phyloP scores from a whole-genome alignment of 345 rosid species.

The Eucalyptus tenuipes region DNA sequence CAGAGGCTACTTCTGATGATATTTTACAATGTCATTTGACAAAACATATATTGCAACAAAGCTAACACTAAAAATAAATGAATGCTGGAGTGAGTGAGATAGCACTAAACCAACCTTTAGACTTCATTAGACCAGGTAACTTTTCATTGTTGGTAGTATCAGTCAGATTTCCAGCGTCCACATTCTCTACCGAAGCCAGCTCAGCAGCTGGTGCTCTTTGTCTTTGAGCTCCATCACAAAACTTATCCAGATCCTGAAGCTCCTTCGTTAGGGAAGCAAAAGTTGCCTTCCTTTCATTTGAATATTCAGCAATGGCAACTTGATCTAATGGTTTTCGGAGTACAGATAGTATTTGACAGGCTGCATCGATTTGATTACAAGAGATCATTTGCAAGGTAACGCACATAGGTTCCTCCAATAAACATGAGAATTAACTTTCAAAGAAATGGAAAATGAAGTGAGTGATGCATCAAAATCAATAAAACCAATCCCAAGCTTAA shows the following conservation, averaged over 20 bases:
- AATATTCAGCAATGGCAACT: constrained; percentile 1
- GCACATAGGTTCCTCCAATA: background rate
- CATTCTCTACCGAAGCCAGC: background rate
- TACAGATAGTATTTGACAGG: constrained; percentile 49
- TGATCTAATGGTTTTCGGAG: constrained; percentile 35
- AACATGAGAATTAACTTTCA: background rate
- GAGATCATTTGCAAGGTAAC: background rate
- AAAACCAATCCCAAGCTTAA: background rate
- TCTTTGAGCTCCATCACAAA: background rate
- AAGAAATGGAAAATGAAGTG: background rate
- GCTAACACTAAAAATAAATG: background rate
- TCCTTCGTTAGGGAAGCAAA: constrained; percentile 4
- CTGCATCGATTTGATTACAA: constrained; percentile 16
- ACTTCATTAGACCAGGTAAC: background rate
- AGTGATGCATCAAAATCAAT: background rate
- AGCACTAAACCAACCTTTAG: background rate
- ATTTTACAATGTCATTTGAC: background rate
- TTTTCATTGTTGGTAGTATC: background rate
- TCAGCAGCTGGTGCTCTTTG: background rate
- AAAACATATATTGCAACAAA: background rate
- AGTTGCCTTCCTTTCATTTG: background rate
- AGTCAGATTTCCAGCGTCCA: background rate
- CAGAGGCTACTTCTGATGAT: background rate
- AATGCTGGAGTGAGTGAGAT: background rate
- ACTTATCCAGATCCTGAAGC: background rate